These are phyloP conservation scores for Helichrysum umbraculigerum DNA, from an alignment of 129 eudicot species.

Conservation along the genomic window DNA sequence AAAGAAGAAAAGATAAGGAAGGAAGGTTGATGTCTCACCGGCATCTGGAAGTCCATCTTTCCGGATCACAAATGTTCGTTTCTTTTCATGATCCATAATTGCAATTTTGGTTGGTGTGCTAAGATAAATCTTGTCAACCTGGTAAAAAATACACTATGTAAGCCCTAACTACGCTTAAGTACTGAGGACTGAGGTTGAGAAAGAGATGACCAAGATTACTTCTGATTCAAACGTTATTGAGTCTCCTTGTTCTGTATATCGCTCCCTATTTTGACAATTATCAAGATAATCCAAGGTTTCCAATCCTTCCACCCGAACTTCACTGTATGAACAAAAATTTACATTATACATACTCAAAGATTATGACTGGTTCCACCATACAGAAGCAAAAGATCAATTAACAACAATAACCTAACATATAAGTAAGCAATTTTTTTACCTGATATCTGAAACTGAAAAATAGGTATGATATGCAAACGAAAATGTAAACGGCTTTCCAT, in stretches of 20 bases:
- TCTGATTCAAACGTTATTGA: slow-evolving; percentile 85
- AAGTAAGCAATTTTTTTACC: slow-evolving; percentile 38
- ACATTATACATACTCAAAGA: not conserved
- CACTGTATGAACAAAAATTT: slow-evolving; percentile 48
- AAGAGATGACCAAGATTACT: slow-evolving; percentile 41
- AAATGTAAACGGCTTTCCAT: slow-evolving; percentile 77
- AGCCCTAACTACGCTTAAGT: not conserved
- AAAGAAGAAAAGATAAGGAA: not conserved
- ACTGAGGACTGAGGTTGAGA: not conserved
- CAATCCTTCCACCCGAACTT: slow-evolving; percentile 94
- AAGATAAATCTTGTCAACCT: slow-evolving; percentile 91
- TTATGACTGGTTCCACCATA: not conserved
- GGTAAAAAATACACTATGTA: slow-evolving; percentile 10
- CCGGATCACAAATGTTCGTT: slow-evolving; percentile 72
- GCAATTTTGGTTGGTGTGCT: slow-evolving; percentile 87
- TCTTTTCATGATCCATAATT: slow-evolving; percentile 86
- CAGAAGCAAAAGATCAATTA: not conserved
- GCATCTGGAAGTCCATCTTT: slow-evolving; percentile 97
- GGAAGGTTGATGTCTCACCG: slow-evolving; percentile 44
- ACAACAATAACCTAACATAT: not conserved
- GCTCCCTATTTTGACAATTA: slow-evolving; percentile 60
- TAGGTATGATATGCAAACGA: slow-evolving; percentile 90
- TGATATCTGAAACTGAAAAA: slow-evolving; percentile 90
- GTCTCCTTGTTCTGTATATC: slow-evolving; percentile 88
- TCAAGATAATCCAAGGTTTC: slow-evolving; percentile 93